A percentile compares a stretch with the other conserved stretches of the same genome.
phyloP scores from a whole-genome alignment of 805 yeast species.

The Dipodascus geniculatus region DNA sequence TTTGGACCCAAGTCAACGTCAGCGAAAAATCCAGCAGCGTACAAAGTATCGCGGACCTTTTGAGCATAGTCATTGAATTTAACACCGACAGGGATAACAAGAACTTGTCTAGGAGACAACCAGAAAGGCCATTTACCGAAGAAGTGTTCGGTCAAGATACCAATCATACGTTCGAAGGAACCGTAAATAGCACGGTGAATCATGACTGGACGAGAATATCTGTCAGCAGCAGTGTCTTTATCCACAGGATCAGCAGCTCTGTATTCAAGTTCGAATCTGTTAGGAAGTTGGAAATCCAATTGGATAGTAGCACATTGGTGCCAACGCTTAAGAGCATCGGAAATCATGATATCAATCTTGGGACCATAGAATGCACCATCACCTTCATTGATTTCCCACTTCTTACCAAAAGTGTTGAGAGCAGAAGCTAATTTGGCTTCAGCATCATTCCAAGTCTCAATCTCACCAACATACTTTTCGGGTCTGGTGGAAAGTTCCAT shows the following conservation, averaged over 20 bases:
- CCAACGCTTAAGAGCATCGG: constrained; percentile 93
- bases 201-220: constrained; percentile 82
- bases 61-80: constrained; percentile 86
- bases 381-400: constrained; percentile 92
- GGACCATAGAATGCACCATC: constrained; percentile 98
- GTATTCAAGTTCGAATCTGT: constrained; percentile 82
- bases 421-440: constrained; percentile 77
- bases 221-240: constrained; percentile 23
- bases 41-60: constrained; percentile 55
- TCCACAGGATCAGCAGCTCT: constrained; percentile 33
- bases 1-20: constrained; percentile 92
- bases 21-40: constrained; percentile 66
- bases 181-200: constrained; percentile 98
- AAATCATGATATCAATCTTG: constrained; percentile 90
- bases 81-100: constrained; percentile 95
- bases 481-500: constrained; percentile 97
- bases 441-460: constrained; percentile 89
- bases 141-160: constrained; percentile 93
- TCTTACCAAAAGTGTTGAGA: constrained; percentile 72
- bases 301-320: constrained; percentile 99
- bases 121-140: constrained; percentile 99
- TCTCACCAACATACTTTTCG: constrained; percentile 87
- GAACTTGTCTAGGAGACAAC: constrained; percentile 97
- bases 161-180: constrained; percentile 98
- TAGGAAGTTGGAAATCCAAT: constrained; percentile 96